Evolutionary conservation across 495 filamentous ascomycete species (phyloP).

Genomic region (Cenococcum geophilum): DNA sequence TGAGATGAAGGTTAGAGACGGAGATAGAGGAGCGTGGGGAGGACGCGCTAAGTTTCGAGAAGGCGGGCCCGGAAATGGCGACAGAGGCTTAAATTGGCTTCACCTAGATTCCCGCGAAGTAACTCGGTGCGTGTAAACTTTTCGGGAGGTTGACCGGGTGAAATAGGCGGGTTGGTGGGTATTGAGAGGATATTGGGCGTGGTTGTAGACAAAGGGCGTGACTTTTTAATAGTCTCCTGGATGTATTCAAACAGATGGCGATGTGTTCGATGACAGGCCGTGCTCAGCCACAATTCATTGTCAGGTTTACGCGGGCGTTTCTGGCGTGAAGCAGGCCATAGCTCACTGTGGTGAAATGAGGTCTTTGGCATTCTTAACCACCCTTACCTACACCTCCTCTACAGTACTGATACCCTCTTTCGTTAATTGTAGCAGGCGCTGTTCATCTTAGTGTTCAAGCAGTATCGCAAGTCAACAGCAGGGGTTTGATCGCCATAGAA

Average conservation of each 20-base stretch:
- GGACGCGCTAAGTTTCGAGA: neutral
- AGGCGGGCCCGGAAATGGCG: neutral
- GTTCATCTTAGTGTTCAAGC: neutral
- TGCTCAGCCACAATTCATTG: neutral
- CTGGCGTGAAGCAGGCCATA: neutral
- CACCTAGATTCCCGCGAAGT: neutral
- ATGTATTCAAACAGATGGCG: neutral
- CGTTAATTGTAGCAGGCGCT: neutral
- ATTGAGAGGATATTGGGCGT: neutral
- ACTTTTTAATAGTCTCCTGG: neutral
- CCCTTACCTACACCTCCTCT: neutral
- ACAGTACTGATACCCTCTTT: neutral
- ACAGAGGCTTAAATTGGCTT: neutral
- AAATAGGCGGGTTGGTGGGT: neutral
- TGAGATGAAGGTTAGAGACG: neutral
- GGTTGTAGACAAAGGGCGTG: neutral
- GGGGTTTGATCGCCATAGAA: neutral
- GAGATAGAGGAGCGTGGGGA: neutral
- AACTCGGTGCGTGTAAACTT: neutral
- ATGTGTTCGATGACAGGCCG: neutral
- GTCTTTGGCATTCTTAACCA: neutral
- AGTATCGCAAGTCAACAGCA: conserved; percentile 1
- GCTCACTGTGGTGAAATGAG: neutral
- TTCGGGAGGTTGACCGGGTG: neutral
- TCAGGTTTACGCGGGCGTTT: neutral